Evolutionary conservation across 345 rosid species (phyloP).

Genomic region (Turnera subulata): DNA sequence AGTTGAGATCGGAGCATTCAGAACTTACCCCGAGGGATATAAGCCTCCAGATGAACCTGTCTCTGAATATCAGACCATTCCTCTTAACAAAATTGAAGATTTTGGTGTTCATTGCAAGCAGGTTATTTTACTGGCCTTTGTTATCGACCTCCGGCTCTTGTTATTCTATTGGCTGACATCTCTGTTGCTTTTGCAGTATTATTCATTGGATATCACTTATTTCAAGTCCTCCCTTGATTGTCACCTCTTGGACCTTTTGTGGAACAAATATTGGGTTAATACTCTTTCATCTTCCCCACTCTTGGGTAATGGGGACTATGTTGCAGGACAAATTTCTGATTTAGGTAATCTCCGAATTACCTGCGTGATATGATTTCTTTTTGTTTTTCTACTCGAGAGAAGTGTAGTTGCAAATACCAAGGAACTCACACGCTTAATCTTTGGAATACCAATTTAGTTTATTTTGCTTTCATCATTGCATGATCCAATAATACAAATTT

Average conservation of each 20-base stretch:
- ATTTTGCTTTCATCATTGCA: background rate
- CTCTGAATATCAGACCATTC: constrained; percentile 95
- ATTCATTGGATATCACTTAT: constrained; percentile 87
- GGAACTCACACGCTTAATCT: too few relatives aligned
- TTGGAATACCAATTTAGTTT: too few relatives aligned
- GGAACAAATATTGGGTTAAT: constrained; percentile 99
- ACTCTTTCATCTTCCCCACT: constrained; percentile 96
- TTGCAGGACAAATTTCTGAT: constrained; percentile 97
- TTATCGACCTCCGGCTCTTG: background rate
- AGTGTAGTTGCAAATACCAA: too few relatives aligned
- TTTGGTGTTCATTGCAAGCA: constrained; percentile 97
- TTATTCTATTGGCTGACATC: constrained; percentile 10
- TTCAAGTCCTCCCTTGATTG: constrained; percentile 96
- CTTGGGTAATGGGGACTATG: constrained; percentile 96
- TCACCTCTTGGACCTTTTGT: constrained; percentile 90
- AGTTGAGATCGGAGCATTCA: constrained; percentile 98
- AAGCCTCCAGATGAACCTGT: constrained; percentile 76
- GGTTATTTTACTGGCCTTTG: constrained; percentile 34
- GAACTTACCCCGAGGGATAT: constrained; percentile 95
- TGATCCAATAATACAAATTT: constrained; percentile 7
- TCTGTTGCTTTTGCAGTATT: constrained; percentile 54
- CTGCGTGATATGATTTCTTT: background rate
- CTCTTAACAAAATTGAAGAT: constrained; percentile 86
- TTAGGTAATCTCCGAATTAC: constrained; percentile 53
- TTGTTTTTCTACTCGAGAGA: background rate